These are phyloP conservation scores for Mycena maculata DNA, from an alignment of 768 basidiomycete species.

Conservation along the genomic window DNA sequence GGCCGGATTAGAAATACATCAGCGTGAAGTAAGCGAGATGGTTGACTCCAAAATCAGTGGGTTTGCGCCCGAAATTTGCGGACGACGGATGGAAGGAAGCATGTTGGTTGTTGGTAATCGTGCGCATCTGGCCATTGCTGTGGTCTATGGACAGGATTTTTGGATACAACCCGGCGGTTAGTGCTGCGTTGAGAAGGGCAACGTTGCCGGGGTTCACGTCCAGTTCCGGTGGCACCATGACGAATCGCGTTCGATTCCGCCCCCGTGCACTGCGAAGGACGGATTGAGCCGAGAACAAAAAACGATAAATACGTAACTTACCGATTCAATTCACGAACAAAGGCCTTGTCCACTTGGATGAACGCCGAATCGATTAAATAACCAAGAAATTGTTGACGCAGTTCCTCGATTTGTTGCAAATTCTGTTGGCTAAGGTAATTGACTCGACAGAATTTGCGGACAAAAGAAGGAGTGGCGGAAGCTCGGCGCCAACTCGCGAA, in stretches of 20 bases:
- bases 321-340: conserved; percentile 81
- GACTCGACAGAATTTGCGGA: conserved; percentile 80
- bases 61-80: conserved; percentile 82
- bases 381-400: conserved; percentile 90
- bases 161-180: conserved; percentile 90
- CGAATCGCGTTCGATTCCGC: conserved; percentile 80
- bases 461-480: conserved; percentile 68
- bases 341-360: conserved; percentile 71
- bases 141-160: conserved; percentile 84
- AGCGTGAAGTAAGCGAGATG: conserved; percentile 89
- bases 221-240: conserved; percentile 75
- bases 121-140: conserved; percentile 72
- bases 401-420: conserved; percentile 94
- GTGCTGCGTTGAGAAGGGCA: conserved; percentile 79
- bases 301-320: conserved; percentile 41
- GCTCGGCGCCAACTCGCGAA: conserved; percentile 89
- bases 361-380: conserved; percentile 92
- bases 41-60: conserved; percentile 77
- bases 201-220: conserved; percentile 76
- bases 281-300: conserved; percentile 10
- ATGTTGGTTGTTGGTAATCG: conserved; percentile 83
- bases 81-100: conserved; percentile 91
- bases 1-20: conserved; percentile 66
- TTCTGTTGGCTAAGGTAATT: conserved; percentile 93
- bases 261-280: conserved; percentile 67